Base-by-base conservation (phyloP, 257 asterid genomes). In the Linderniella brevidens region DNA sequence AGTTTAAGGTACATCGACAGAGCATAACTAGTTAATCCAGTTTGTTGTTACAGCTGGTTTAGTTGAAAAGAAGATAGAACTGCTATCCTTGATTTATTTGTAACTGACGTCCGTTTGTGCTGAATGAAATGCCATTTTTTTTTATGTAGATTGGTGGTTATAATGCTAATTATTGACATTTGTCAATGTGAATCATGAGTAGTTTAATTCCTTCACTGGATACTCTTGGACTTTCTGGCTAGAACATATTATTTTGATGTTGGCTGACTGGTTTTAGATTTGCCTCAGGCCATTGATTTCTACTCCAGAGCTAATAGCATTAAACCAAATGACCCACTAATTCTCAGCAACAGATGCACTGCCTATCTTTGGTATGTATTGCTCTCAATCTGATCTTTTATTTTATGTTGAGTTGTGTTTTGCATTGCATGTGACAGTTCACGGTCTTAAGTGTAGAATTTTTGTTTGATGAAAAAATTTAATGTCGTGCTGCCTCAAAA, bases 261-360 rank as follows among this genome's bases (percentile, higher is more conserved):
- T 46, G 35, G 12, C 36, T 39, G 40, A 9, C 13, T 39, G 40
- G 8, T 47, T 17, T 14, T 8, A 46, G 56, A 55, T 44, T 51
- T 61, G 17, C 18, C 37, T 47, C 71, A 81, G 99, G 96, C 96
- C 37, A 67, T 81, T 68, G 87, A 76, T 51, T 67, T 65, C 44
- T 90, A 81, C 60, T 74, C 96, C 17, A 71, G 69, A 59, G 94
- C 96, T 63, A 69, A 68, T 73, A 80, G 68, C 68, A 71, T 79
- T 47, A 82, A 72, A 72, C 86, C 92, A 13, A 66, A 66, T 29
- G 84, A 90, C 71, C 68, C 77, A 16, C 50, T 73, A 52, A 70
- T 90, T 56, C 81, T 90, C 29, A 70, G 84, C 64, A 90, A 81
- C 67, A 73, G 99, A 59, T 85, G 94, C 51, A 65, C 79, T 58